Evolutionary conservation across 257 asterid genomes (phyloP), one percentile per base, ranked within the genome.

Genomic region (Lithospermum erythrorhizon): DNA sequence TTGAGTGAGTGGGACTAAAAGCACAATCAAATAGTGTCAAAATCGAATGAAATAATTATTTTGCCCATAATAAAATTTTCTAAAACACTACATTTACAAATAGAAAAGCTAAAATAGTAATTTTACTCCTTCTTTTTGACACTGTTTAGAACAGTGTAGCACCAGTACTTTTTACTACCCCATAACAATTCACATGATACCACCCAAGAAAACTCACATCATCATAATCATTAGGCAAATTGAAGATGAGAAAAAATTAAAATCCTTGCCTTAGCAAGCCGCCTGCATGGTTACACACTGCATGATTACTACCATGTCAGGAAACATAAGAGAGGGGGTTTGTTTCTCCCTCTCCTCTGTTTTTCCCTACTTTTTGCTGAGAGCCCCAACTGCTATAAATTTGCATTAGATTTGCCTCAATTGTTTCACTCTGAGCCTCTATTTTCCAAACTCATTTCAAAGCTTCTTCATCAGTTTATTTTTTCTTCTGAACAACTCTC

Each of bases 251-350:
- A 57, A 54, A 53, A 67, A 77, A 75, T 73, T 65, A 66, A 61
- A 79, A 62, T 67, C 80, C 73, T 75, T 78, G 76, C 78, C 72
- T 67, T 27, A 61, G 27, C 70, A 56, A 73, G 75, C 79, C 82
- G 75, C 81, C 86, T 76, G 82, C 79, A 68, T 81, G 78, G 88
- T 77, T 79, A 74, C 84, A 74, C 84, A 68, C 84, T 79, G 81
- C 83, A 87, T 85, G 93, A 83, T 87, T 82, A 27, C n/a, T 82
- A 70, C 76, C 73, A 74, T 81, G 79, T 51, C 80, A 70, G 49
- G 49, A 3, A 7, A 11, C 18, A 41, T 11, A 41, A 3, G 18
- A 14, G 49, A 11, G 49, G 78, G 59, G 56, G 25, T 57, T 11
- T 62, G 52, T 52, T 9, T 41, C 20, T 29, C 53, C 8, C 37